phyloP scores from a whole-genome alignment of 2,329 filamentous ascomycete genomes.

The Seiridium unicorne region DNA sequence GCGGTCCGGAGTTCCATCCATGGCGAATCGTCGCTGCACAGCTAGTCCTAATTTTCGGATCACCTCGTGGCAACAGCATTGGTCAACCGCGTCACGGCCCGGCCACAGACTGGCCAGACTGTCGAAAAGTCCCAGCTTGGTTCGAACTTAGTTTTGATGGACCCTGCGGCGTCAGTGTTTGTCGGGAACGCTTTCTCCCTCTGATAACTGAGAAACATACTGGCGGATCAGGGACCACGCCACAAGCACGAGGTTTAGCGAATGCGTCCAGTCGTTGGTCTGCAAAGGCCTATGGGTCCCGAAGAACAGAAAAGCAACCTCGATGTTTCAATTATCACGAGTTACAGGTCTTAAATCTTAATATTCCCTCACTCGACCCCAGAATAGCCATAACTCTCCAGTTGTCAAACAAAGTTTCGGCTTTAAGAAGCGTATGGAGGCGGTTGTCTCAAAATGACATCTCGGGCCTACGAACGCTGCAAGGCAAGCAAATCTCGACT shows the following conservation, averaged over 20 bases:
- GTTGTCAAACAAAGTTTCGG: neutral
- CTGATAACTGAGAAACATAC: neutral
- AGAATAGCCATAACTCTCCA: neutral
- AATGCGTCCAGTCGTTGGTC: neutral
- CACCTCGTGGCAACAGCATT: neutral
- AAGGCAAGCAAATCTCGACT: too few relatives aligned
- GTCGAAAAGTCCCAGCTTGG: too few relatives aligned
- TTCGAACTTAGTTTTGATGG: neutral
- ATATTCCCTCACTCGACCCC: neutral
- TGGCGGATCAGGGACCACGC: neutral
- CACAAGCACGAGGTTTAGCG: neutral
- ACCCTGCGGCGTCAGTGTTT: neutral
- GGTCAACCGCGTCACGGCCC: neutral
- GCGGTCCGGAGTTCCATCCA: neutral
- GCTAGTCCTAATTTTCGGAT: too few relatives aligned
- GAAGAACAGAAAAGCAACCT: neutral
- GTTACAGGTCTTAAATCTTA: neutral
- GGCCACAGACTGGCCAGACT: too few relatives aligned
- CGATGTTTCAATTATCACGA: slow-evolving; percentile 1
- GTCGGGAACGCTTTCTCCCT: neutral
- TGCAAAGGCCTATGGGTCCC: neutral
- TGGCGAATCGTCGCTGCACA: too few relatives aligned
- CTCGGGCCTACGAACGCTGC: too few relatives aligned
- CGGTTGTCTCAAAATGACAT: neutral
- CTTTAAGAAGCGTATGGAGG: too few relatives aligned